These are phyloP conservation scores for Sporisorium iseilematis-ciliati DNA, from an alignment of 1,284 basidiomycete genomes.

Conservation along the genomic window DNA sequence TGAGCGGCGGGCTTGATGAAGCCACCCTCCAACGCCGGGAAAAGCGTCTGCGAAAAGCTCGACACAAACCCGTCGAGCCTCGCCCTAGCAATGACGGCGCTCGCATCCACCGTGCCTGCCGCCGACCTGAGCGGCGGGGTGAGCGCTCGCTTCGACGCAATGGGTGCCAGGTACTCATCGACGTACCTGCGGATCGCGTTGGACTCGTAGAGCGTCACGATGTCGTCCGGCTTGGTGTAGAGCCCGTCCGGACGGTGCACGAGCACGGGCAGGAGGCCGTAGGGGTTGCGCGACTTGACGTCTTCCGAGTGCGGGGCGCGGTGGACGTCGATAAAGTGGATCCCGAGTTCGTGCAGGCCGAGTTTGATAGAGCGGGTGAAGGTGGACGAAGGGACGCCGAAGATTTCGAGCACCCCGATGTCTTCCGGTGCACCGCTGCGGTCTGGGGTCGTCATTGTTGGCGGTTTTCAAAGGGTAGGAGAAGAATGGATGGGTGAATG, in stretches of 20 bases:
- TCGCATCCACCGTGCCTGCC: constrained; percentile 7
- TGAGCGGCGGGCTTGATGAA: constrained; percentile 36
- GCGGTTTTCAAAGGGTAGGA: background rate
- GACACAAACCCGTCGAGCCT: constrained; percentile 31
- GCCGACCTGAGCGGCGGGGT: constrained; percentile 17
- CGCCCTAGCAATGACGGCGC: constrained; percentile 6
- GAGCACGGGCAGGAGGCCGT: constrained; percentile 39
- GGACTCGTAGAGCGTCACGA: constrained; percentile 35
- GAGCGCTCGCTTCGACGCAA: constrained; percentile 3
- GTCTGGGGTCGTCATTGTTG: constrained; percentile 43
- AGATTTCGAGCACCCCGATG: constrained; percentile 44
- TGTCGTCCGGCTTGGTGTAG: constrained; percentile 23
- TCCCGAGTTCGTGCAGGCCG: constrained; percentile 36
- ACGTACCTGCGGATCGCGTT: constrained; percentile 47
- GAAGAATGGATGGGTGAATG: background rate
- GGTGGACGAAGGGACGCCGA: constrained; percentile 22
- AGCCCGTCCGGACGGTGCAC: constrained; percentile 45
- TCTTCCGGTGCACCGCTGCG: constrained; percentile 32
- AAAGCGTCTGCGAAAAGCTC: constrained; percentile 30
- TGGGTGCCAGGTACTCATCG: constrained; percentile 35
- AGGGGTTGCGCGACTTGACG: constrained; percentile 32
- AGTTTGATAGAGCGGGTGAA: constrained; percentile 42
- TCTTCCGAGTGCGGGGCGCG: constrained; percentile 34
- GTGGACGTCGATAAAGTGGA: constrained; percentile 29
- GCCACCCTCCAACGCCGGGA: constrained; percentile 34